Evolutionary conservation across 2,329 filamentous ascomycete genomes (phyloP), one percentile per base, ranked within the genome.

Genomic region (Davidsoniella eucalypti): DNA sequence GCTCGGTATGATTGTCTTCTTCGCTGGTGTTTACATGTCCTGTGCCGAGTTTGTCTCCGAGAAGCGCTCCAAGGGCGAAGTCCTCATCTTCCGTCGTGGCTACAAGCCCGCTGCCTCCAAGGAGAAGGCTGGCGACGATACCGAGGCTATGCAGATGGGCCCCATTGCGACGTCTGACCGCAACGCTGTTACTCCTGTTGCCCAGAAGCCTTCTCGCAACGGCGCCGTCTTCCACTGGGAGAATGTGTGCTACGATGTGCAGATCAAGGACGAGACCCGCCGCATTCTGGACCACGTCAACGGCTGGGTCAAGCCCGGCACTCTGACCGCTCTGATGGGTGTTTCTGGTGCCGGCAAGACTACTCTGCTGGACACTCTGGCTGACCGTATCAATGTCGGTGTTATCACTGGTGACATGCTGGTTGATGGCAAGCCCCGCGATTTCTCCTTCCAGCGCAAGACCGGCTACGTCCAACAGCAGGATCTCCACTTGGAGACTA

Each of bases 221-320:
- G 69, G 67, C 36, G 83, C 84, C 18, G 77, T 88, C 54, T 93
- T 93, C 70, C 83, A 87, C 60, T 94, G 87, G 87, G 75, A 80
- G 56, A 73, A 90, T 57, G 81, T 94, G 1, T 87, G 82, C 66
- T 94, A 76, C 58, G 73, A 80, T 53, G 69, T 80, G 62, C 82
- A 84, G 63, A 87, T 93, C 64, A 92, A 92, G 65, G 71, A 71
- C 1, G 75, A 85, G 55, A 66, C 71, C 1, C 75, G 85, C n/a
- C 73, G 82, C 16, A 61, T 94, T 54, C 65, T 94, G 48, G 80
- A 94, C 56, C 69, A 87, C 51, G 83, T 94, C 1, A 78, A 84
- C 56, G 87, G 87, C 5, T 94, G 85, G 84, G 85, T 94, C 51
- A 88, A 88, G 62, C 87, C 87, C 0, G 87, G 87, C 26, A 93